Base-by-base conservation (phyloP, 306 rosid genomes). In the Elaeagnus macrophylla region DNA sequence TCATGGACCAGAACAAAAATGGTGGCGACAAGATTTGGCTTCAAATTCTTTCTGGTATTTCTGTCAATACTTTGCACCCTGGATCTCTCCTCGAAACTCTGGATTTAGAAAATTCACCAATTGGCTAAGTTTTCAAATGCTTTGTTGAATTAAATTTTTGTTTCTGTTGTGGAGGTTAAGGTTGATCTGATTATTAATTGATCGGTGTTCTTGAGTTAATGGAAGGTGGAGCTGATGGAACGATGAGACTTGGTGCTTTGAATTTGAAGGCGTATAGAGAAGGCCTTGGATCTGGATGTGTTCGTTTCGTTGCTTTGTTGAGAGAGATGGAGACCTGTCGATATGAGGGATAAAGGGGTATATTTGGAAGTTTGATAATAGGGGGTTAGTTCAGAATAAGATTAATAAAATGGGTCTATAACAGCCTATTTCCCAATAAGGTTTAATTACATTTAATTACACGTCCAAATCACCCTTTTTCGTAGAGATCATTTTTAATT, bases 281-380 rank as follows among this genome's bases (percentile, higher is more conserved):
- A 9, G 85, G 83, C n/a, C 18, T 84, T 5, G 39, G 81, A 75
- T 3, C 69, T 89, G 12, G 99, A 87, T 51, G 94, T 84, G 0
- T 80, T 94, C 9, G 96, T 84, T 73, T 93, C 99, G 10, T 93
- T 96, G 15, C 99, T n/a, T n/a, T n/a, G n/a, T n/a, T n/a, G n/a
- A n/a, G n/a, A n/a, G n/a, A n/a, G n/a, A n/a, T n/a, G n/a, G n/a
- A n/a, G n/a, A n/a, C n/a, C n/a, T n/a, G n/a, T n/a, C n/a, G n/a
- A n/a, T n/a, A n/a, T n/a, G n/a, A n/a, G n/a, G n/a, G n/a, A n/a
- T n/a, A n/a, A n/a, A n/a, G n/a, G n/a, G n/a, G n/a, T n/a, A n/a
- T n/a, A n/a, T n/a, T n/a, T n/a, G n/a, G n/a, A n/a, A n/a, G n/a
- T n/a, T n/a, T n/a, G n/a, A n/a, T n/a, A n/a, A n/a, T n/a, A n/a